Percentiles rank a stretch among this genome's conserved stretches.
Evolutionary conservation across 257 asterid genomes (phyloP).

Genomic region (Solanum clarkiae): DNA sequence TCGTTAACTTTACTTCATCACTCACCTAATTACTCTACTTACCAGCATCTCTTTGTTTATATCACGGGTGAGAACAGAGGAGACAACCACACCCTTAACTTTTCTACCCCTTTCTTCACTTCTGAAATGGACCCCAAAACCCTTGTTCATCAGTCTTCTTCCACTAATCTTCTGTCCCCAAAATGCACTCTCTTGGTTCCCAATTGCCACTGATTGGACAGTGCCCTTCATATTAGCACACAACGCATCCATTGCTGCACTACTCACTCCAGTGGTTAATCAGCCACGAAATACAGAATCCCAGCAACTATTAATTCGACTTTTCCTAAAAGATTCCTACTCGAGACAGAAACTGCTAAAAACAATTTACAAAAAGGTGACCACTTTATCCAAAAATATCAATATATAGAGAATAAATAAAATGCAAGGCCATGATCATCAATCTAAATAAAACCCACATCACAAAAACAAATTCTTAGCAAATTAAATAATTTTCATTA

Average conservation of each 20-base stretch:
- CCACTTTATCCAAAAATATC: not conserved
- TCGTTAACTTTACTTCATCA: not conserved
- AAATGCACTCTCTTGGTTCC: conserved; percentile 15
- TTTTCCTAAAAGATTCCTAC: conserved; percentile 13
- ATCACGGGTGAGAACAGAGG: conserved; percentile 58
- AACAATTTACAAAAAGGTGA: conserved; percentile 1
- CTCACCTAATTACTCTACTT: not conserved
- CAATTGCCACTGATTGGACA: conserved; percentile 15
- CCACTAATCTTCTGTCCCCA: conserved; percentile 37
- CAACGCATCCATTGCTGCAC: conserved; percentile 41
- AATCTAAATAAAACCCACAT: not conserved
- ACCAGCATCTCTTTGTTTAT: conserved; percentile 54
- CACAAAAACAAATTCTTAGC: not conserved
- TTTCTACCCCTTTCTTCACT: conserved; percentile 13
- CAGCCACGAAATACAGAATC: not conserved
- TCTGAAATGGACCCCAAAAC: conserved; percentile 12
- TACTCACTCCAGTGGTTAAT: not conserved
- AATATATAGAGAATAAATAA: not conserved
- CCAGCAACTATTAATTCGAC: not conserved
- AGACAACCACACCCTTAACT: conserved; percentile 43
- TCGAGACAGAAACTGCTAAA: not conserved
- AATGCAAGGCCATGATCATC: not conserved
- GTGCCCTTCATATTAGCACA: conserved; percentile 39
- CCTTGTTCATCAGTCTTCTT: conserved; percentile 12
- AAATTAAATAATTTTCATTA: not conserved